Evolutionary conservation across 192 early-diverging fungal genomes (phyloP), one percentile per base, ranked within the genome.

Genomic region (Gamsiella multidivaricata): DNA sequence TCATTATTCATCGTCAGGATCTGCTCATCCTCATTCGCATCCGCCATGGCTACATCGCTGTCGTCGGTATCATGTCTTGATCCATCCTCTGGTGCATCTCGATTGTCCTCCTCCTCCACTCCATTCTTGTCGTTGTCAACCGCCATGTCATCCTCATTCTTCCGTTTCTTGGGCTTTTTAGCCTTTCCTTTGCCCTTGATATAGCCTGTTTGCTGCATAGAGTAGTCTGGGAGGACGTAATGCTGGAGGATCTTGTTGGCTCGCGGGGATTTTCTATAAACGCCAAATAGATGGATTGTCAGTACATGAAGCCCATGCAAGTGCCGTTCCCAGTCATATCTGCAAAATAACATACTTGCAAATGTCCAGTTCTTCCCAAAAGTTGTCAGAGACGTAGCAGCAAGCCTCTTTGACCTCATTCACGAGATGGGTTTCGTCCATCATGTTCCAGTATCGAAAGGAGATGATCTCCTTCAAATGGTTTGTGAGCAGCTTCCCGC

Each of bases 401-500:
- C 92, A 93, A 6, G 84, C 80, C 78, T 95, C 93, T 79, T 96
- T 96, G 61, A 94, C 88, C 22, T 91, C 83, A 61, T 91, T 92
- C 54, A 96, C 88, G n/a, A 96, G 82, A 56, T 87, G 91, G 0
- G 94, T 92, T 75, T 96, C 94, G 54, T 96, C 94, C 94, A 94
- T 96, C 95, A 96, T 96, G 65, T 96, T 91, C 88, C 91, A 96
- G 63, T 94, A 88, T 50, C 94, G 83, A 65, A 96, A 96, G n/a
- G 95, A 95, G 23, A 96, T 90, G n/a, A 89, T 86, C 61, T 96
- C 95, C 65, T 96, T 96, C 14, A 96, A 76, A 53, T 94, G 92
- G 69, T 91, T 96, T 10, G 95, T 96, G 61, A 96, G 73, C 43
- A 96, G 76, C 43, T 94, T 95, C 4, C 95, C 95, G 33, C 94